These are phyloP conservation scores for Aspergillus steynii DNA, from an alignment of 495 filamentous ascomycete species.

Conservation along the genomic window DNA sequence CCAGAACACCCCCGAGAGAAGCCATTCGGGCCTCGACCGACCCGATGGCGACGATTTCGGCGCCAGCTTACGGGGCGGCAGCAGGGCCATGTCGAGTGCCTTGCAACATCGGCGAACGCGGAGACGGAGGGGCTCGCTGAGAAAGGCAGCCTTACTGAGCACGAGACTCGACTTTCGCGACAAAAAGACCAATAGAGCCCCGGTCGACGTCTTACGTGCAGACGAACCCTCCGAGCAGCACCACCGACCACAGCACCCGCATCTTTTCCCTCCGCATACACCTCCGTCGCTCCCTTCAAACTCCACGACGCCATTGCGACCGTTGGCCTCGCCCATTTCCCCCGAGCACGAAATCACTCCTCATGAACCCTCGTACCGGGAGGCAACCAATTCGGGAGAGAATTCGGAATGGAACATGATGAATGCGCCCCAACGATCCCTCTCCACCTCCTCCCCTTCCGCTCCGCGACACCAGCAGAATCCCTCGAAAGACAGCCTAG, in stretches of 20 bases:
- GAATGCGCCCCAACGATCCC: slow-evolving; percentile 23
- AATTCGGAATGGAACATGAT: slow-evolving; percentile 25
- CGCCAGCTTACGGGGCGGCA: slow-evolving; percentile 35
- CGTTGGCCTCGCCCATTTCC: slow-evolving; percentile 11
- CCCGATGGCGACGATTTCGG: slow-evolving; percentile 39
- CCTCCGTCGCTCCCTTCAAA: slow-evolving; percentile 18
- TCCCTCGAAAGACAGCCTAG: slow-evolving; percentile 54
- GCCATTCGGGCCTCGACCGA: slow-evolving; percentile 42
- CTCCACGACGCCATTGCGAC: slow-evolving; percentile 10
- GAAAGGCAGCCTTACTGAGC: slow-evolving; percentile 77
- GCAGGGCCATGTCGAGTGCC: slow-evolving; percentile 54
- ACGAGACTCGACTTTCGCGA: slow-evolving; percentile 54
- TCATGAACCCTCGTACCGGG: not conserved
- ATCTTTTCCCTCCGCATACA: slow-evolving; percentile 16
- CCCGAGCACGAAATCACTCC: slow-evolving; percentile 19
- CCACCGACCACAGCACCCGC: slow-evolving; percentile 11
- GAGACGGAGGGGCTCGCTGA: slow-evolving; percentile 72
- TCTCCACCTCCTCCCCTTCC: slow-evolving; percentile 22
- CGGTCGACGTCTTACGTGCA: slow-evolving; percentile 40
- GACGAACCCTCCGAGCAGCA: slow-evolving; percentile 33
- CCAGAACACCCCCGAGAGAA: slow-evolving; percentile 37
- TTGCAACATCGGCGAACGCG: slow-evolving; percentile 65
- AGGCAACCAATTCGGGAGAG: not conserved
- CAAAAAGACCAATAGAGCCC: slow-evolving; percentile 42
- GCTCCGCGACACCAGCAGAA: slow-evolving; percentile 28